Evolutionary conservation across 164 flowering plant genomes (phyloP).

Genomic region (Brasenia schreberi): DNA sequence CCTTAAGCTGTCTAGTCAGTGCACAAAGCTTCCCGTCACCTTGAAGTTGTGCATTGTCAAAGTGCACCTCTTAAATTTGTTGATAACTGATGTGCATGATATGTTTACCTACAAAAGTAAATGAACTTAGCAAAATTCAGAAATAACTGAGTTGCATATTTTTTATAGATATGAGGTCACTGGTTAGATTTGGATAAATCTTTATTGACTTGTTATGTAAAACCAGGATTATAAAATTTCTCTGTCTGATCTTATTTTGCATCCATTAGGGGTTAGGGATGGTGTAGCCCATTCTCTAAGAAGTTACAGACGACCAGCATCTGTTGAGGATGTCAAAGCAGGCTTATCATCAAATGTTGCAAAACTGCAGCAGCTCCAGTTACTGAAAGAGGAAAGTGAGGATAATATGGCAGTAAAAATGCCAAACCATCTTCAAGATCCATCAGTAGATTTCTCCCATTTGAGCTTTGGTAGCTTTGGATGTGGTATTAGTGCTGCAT

Average conservation of each 20-base stretch:
- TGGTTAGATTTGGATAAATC: too few relatives aligned
- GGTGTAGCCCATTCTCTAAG: conserved; percentile 7
- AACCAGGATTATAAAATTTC: too few relatives aligned
- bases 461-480: conserved; percentile 98
- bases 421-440: conserved; percentile 86
- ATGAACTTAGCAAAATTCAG: too few relatives aligned
- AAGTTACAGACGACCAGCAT: conserved; percentile 10
- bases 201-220: too few relatives aligned
- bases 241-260: conserved; percentile 1
- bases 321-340: conserved; percentile 42
- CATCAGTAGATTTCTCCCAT: conserved; percentile 65
- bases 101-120: too few relatives aligned
- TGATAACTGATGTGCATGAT: too few relatives aligned
- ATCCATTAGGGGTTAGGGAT: conserved; percentile 5
- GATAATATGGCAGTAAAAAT: conserved; percentile 68
- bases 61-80: too few relatives aligned
- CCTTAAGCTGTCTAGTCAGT: too few relatives aligned
- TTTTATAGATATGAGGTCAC: too few relatives aligned
- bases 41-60: too few relatives aligned
- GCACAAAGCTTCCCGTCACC: too few relatives aligned
- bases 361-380: conserved; percentile 47
- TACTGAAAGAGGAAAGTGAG: conserved; percentile 43
- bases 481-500: conserved; percentile 35
- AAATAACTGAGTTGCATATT: too few relatives aligned
- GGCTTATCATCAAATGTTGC: conserved; percentile 47